phyloP scores from a whole-genome alignment of 2,329 filamentous ascomycete genomes.

The Microsporum audouinii region DNA sequence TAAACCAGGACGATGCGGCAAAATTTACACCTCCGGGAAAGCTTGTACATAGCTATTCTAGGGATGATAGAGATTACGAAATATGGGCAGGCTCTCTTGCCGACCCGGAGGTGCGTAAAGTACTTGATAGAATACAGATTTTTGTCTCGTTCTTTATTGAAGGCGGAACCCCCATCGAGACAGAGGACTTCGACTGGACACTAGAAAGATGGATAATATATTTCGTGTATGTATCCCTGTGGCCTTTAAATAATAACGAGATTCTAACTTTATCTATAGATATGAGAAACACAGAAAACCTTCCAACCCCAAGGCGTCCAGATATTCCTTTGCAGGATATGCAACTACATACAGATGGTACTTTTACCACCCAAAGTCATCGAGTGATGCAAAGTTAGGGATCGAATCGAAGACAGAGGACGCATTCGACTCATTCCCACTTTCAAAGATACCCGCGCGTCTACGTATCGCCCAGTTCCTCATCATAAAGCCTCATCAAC shows the following conservation, averaged over 20 bases:
- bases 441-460: slow-evolving; percentile 58
- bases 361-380: slow-evolving; percentile 43
- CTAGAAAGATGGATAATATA: slow-evolving; percentile 84
- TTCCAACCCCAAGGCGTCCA: slow-evolving; percentile 37
- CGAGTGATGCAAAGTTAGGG: slow-evolving; percentile 26
- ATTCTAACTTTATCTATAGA: slow-evolving; percentile 20
- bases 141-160: slow-evolving; percentile 83
- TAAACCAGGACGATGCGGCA: slow-evolving; percentile 34
- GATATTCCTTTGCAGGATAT: slow-evolving; percentile 81
- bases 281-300: slow-evolving; percentile 44
- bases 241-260: background rate
- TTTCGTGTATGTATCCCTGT: slow-evolving; percentile 50
- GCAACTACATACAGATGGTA: slow-evolving; percentile 84
- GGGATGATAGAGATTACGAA: slow-evolving; percentile 58
- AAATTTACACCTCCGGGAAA: slow-evolving; percentile 64
- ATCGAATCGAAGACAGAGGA: slow-evolving; percentile 31
- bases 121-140: slow-evolving; percentile 73
- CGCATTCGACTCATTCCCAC: slow-evolving; percentile 33
- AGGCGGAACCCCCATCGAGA: slow-evolving; percentile 66
- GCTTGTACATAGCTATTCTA: slow-evolving; percentile 53
- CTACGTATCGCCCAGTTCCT: slow-evolving; percentile 88
- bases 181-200: slow-evolving; percentile 61
- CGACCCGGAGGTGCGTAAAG: slow-evolving; percentile 55
- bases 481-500: slow-evolving; percentile 77
- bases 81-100: slow-evolving; percentile 70